Percentiles rank a stretch among this genome's conserved stretches.
These are phyloP conservation scores for Penstemon barbatus DNA, from an alignment of 257 asterid genomes.

Conservation along the genomic window DNA sequence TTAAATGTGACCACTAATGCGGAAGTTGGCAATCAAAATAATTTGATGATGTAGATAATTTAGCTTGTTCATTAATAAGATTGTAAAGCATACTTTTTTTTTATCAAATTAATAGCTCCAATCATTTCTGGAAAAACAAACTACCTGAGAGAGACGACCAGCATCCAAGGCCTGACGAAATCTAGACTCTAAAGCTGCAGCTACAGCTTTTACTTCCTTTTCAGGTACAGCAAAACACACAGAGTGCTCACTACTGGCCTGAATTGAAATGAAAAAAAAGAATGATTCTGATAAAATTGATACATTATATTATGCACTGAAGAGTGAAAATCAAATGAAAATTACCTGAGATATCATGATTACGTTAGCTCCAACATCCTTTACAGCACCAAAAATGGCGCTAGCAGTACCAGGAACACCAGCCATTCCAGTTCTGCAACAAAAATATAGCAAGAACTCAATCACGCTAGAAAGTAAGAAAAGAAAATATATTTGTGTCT, in stretches of 20 bases:
- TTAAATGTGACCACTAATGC: not conserved
- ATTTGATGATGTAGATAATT: no score
- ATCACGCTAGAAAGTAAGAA: not conserved
- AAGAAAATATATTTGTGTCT: conserved; percentile 1
- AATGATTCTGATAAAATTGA: conserved; percentile 2
- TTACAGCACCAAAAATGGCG: conserved; percentile 86
- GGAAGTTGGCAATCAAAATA: no score
- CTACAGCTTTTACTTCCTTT: conserved; percentile 87
- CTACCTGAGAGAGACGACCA: conserved; percentile 98
- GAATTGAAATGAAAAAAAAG: conserved; percentile 30
- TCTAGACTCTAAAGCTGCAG: conserved; percentile 77
- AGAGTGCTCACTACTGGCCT: conserved; percentile 99
- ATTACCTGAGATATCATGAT: conserved; percentile 96
- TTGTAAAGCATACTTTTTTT: conserved; percentile 7
- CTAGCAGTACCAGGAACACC: conserved; percentile 99
- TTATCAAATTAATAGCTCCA: not conserved
- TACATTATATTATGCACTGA: conserved; percentile 2
- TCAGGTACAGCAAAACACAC: conserved; percentile 99
- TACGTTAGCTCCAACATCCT: conserved; percentile 97
- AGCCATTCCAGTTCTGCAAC: conserved; percentile 98
- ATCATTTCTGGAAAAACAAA: conserved; percentile 13
- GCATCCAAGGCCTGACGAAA: conserved; percentile 90
- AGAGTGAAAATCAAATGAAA: conserved; percentile 12
- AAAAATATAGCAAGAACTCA: conserved; percentile 22
- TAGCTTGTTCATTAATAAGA: not conserved